phyloP scores from a whole-genome alignment of 257 asterid genomes.

The Solanum pimpinellifolium region DNA sequence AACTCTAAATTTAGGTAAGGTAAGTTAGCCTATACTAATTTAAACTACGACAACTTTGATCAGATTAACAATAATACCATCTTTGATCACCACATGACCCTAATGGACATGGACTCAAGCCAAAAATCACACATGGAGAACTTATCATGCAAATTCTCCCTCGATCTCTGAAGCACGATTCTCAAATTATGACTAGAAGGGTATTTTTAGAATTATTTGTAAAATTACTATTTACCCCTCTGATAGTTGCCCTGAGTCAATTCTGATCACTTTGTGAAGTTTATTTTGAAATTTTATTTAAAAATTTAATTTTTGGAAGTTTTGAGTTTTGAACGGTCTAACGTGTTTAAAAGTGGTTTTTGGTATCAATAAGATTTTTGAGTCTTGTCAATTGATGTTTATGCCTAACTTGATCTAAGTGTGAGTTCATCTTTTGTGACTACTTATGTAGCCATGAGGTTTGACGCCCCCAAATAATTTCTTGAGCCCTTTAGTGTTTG shows the following conservation, averaged over 20 bases:
- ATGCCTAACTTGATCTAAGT: neutral
- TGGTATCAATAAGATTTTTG: neutral
- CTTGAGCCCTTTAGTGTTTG: neutral
- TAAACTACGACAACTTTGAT: neutral
- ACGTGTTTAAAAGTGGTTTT: neutral
- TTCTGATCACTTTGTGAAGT: neutral
- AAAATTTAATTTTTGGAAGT: neutral
- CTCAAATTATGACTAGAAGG: neutral
- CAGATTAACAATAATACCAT: neutral
- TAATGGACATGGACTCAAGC: neutral
- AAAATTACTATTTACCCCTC: neutral
- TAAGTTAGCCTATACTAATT: too few species aligned
- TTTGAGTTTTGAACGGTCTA: neutral
- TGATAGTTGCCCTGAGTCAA: too few species aligned
- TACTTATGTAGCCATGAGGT: neutral
- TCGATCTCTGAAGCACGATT: neutral
- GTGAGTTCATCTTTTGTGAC: neutral
- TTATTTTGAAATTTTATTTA: too few species aligned
- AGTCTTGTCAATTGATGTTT: too few species aligned
- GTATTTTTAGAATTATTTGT: neutral
- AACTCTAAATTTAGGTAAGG: neutral
- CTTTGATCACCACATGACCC: neutral
- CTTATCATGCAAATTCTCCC: neutral
- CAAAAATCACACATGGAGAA: neutral
- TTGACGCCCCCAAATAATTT: neutral